A percentile compares a stretch with the other conserved stretches of the same genome.
Evolutionary conservation across 176 grass and related monocot genomes (phyloP).

Genomic region (Microstegium vimineum): DNA sequence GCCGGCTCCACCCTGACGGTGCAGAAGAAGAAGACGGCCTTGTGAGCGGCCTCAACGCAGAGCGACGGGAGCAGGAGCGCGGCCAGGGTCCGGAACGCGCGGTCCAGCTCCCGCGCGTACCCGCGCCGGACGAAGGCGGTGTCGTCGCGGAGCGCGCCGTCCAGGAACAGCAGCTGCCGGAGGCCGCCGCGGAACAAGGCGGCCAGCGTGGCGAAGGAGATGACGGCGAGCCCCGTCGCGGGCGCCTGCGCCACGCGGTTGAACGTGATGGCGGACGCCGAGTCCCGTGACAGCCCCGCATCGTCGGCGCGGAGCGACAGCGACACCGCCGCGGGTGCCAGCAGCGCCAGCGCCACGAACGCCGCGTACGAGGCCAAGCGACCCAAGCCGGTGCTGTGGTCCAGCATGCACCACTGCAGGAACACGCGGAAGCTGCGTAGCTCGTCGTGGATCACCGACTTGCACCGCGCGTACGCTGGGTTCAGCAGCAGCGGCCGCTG

Average conservation of each 20-base stretch:
- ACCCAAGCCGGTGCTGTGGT: conserved; percentile 54
- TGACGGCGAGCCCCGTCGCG: conserved; percentile 50
- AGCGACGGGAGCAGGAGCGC: conserved; percentile 76
- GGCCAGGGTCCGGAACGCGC: conserved; percentile 63
- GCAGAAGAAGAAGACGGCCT: conserved; percentile 77
- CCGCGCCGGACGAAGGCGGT: conserved; percentile 50
- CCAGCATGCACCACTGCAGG: conserved; percentile 70
- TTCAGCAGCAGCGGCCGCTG: conserved; percentile 61
- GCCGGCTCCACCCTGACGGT: conserved; percentile 35
- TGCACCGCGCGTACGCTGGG: conserved; percentile 71
- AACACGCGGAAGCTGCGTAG: conserved; percentile 78
- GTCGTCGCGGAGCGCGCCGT: conserved; percentile 63
- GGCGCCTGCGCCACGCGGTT: conserved; percentile 61
- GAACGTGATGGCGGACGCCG: conserved; percentile 51
- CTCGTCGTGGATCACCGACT: conserved; percentile 80
- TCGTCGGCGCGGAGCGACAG: conserved; percentile 37
- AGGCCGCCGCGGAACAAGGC: conserved; percentile 71
- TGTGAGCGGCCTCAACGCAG: conserved; percentile 65
- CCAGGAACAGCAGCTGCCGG: conserved; percentile 77
- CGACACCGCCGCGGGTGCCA: conserved; percentile 43
- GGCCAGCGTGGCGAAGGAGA: conserved; percentile 68
- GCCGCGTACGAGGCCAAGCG: conserved; percentile 49
- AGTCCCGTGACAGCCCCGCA: neutral
- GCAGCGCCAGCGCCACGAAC: conserved; percentile 55
- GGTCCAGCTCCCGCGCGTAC: conserved; percentile 67